Base-by-base conservation (phyloP, 495 filamentous ascomycete species). In the Sporormia fimetaria region DNA sequence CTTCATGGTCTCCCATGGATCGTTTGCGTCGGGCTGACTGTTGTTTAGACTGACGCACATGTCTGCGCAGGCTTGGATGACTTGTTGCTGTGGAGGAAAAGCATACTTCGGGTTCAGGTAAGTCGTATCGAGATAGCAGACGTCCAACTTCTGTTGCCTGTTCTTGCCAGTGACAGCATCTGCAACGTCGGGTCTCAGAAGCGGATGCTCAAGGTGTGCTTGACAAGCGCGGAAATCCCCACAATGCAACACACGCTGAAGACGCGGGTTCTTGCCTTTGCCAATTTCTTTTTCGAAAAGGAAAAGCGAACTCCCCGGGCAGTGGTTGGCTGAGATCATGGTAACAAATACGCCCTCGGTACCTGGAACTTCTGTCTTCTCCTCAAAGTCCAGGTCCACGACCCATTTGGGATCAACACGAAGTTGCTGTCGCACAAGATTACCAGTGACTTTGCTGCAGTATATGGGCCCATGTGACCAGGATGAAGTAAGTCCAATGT, bases 391-490 rank as follows among this genome's bases (percentile, higher is more conserved):
- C 3, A 99, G 65, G 57, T 82, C 78, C 6, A 87, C 69, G 2
- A 99, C 69, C 66, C 76, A 95, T 57, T 86, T 82, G 0, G 81
- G 79, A 42, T 93, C 80, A 7, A 95, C 92, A 21, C 73, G 71
- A 2, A 99, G 71, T 54, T 93, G 84, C 41, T 77, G 78, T 33
- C 81, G 75, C 3, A 99, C 86, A 2, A 99, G 71, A 48, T 92
- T 93, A 0, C 68, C 90, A 0, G 90, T 99, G 6, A 90, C 81
- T 43, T 76, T 78, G 50, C 87, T 94, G 65, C 92, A 96, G 52
- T 92, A 99, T 25, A 99, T 96, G 2, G 86, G 88, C 0, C 90
- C 90, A 57, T 96, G 88, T 37, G 69, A 73, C 90, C 90, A 99
- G 31, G 70, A 82, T 7, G 79, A 75, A 16, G 81, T 87, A 3